Evolutionary conservation across 2,329 filamentous ascomycete species (phyloP), one percentile per base, ranked within the genome.

Genomic region (Hypoxylon sp.): DNA sequence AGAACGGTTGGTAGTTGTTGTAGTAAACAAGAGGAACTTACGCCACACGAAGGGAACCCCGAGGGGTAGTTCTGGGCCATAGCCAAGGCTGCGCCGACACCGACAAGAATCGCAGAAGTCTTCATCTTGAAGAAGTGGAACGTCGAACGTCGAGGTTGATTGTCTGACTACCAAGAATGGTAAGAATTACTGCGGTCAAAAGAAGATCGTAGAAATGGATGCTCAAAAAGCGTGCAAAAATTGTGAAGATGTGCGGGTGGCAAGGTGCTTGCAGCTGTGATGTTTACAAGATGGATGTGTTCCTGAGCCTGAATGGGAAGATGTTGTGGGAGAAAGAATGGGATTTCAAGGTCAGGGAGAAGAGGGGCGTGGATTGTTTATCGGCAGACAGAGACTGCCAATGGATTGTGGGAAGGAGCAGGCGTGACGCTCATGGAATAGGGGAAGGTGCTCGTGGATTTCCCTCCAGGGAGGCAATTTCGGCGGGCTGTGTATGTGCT

Each of bases 41-140:
- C 87, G 78, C 83, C 86, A 73, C 87, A 89, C 17, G 76, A 64
- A 35, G 85, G 82, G 56, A 88, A 83, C 61, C 79, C 77, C 64
- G 77, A 59, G 4, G 79, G 78, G 61, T 77, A 73, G 11, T 30
- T 75, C 76, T 86, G 84, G 44, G 82, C 84, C 17, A 78, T 78
- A 68, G 75, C 81, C 44, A 81, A 75, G 53, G 81, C 79, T 70
- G 80, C 81, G 61, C 84, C 75, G 71, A 81, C 76, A 77, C 81
- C 80, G 74, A 84, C 72, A 68, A 84, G 74, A 73, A 86, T 73
- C 72, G 83, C 70, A 64, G 80, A 76, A 62, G 81, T 79, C 84
- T 87, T 88, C 86, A 88, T 88, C 72, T 82, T 86, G 81, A 49
- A 71, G 61, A 49, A 42, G 42, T 59, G n/a, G 42, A 17, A 51